phyloP scores from a whole-genome alignment of 2,329 filamentous ascomycete genomes.

The Stagonosporopsis cucurbitacearum region DNA sequence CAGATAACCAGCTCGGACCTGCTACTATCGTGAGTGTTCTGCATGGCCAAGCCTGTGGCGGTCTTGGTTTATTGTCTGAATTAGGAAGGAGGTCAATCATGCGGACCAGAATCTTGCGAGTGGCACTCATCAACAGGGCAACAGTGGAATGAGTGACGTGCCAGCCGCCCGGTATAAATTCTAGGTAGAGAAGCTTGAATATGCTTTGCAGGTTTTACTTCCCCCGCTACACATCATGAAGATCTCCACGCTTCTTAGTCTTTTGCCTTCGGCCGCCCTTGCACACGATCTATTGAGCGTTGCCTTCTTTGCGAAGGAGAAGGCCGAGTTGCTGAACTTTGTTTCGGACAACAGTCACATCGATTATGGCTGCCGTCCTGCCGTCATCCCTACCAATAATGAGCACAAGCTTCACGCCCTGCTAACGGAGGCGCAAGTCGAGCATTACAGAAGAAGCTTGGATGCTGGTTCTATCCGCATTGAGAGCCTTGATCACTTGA shows the following conservation, averaged over 20 bases:
- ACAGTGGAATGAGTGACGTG: background rate
- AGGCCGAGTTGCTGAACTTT: conserved; percentile 35
- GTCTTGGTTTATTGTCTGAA: conserved; percentile 13
- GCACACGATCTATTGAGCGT: conserved; percentile 39
- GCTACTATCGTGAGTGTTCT: conserved; percentile 12
- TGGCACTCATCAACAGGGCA: background rate
- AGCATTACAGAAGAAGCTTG: conserved; percentile 31
- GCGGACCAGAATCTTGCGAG: conserved; percentile 2
- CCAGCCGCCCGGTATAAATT: conserved; percentile 6
- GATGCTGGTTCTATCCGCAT: conserved; percentile 34
- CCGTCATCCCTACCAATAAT: conserved; percentile 33
- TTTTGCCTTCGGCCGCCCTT: conserved; percentile 34
- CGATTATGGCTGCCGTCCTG: conserved; percentile 46
- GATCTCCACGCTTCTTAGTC: conserved; percentile 31
- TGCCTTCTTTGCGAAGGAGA: conserved; percentile 42
- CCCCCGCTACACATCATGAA: conserved; percentile 27
- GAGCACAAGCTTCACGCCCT: conserved; percentile 44
- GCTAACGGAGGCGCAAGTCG: conserved; percentile 33
- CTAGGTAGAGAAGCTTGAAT: background rate
- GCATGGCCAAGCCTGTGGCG: conserved; percentile 13
- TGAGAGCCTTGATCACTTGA: conserved; percentile 32
- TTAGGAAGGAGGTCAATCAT: conserved; percentile 16
- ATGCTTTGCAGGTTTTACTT: background rate
- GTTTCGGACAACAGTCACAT: conserved; percentile 39
- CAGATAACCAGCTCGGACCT: conserved; percentile 21